Evolutionary conservation across 805 yeast species (phyloP).

Genomic region (Tetrapisispora taiwanensis): DNA sequence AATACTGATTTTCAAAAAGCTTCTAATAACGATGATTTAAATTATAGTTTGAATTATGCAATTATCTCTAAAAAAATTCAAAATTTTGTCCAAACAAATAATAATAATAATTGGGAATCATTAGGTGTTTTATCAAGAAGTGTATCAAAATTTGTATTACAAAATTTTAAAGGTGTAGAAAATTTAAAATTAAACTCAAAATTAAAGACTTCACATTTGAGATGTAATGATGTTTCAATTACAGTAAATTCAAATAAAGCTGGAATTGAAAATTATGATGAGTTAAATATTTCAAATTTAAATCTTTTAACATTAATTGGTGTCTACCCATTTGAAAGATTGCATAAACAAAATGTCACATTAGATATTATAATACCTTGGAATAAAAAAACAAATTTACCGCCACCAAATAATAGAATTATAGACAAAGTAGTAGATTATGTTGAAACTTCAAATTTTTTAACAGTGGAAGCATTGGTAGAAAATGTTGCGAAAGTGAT

Average conservation of each 20-base stretch:
- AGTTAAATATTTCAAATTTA: conserved; percentile 39
- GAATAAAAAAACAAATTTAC: conserved; percentile 9
- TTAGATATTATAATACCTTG: conserved; percentile 45
- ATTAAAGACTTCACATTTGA: conserved; percentile 21
- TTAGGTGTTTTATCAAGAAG: conserved; percentile 35
- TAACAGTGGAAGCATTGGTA: conserved; percentile 89
- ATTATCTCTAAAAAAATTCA: conserved; percentile 61
- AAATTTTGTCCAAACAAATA: conserved; percentile 34
- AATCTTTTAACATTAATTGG: conserved; percentile 75
- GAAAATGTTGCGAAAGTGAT: conserved; percentile 55
- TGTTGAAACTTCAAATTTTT: conserved; percentile 72
- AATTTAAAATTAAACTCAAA: conserved; percentile 12
- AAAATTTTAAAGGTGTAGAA: conserved; percentile 20
- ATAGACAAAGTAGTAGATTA: conserved; percentile 44
- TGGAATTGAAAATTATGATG: conserved; percentile 7
- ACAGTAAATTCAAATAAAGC: conserved; percentile 4
- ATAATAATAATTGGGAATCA: conserved; percentile 28
- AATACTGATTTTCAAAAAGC: conserved; percentile 62
- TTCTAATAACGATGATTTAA: conserved; percentile 71
- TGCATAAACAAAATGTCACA: conserved; percentile 65
- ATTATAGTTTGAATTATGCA: conserved; percentile 81
- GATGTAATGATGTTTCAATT: conserved; percentile 24
- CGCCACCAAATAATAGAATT: conserved; percentile 29
- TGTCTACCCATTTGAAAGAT: conserved; percentile 82
- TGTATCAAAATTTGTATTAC: conserved; percentile 37